Evolutionary conservation across 768 basidiomycete genomes (phyloP).

Genomic region (Boletus fagicola): DNA sequence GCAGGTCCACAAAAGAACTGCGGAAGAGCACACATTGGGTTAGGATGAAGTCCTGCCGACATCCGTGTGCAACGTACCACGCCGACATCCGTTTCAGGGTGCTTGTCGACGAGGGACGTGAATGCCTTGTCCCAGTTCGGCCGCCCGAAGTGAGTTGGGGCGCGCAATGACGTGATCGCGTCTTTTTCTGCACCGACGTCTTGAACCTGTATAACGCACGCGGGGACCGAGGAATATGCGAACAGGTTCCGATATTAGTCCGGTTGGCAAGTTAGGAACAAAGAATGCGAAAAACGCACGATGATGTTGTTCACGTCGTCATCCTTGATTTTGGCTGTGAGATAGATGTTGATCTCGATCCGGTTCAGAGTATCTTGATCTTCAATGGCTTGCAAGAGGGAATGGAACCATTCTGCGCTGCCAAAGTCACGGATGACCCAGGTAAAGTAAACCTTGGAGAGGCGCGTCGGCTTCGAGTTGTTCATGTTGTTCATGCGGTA

Average conservation of each 20-base stretch:
- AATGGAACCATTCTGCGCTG: conserved; percentile 91
- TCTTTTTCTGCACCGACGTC: conserved; percentile 94
- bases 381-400: conserved; percentile 87
- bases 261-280: neutral
- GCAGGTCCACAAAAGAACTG: conserved; percentile 87
- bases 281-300: conserved; percentile 39
- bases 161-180: conserved; percentile 82
- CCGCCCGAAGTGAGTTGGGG: conserved; percentile 90
- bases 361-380: conserved; percentile 82
- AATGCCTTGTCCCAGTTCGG: conserved; percentile 85
- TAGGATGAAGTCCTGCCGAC: neutral
- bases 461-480: conserved; percentile 68
- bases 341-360: conserved; percentile 93
- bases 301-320: conserved; percentile 95
- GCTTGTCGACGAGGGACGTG: conserved; percentile 71
- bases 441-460: conserved; percentile 91
- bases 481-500: conserved; percentile 93
- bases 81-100: conserved; percentile 86
- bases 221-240: neutral
- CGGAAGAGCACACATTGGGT: neutral
- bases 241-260: neutral
- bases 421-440: conserved; percentile 96
- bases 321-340: conserved; percentile 87
- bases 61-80: conserved; percentile 49
- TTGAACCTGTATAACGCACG: conserved; percentile 49